Conservation (phyloP, 192 early-diverging fungal species). For the Entomortierella beljakovae region DNA sequence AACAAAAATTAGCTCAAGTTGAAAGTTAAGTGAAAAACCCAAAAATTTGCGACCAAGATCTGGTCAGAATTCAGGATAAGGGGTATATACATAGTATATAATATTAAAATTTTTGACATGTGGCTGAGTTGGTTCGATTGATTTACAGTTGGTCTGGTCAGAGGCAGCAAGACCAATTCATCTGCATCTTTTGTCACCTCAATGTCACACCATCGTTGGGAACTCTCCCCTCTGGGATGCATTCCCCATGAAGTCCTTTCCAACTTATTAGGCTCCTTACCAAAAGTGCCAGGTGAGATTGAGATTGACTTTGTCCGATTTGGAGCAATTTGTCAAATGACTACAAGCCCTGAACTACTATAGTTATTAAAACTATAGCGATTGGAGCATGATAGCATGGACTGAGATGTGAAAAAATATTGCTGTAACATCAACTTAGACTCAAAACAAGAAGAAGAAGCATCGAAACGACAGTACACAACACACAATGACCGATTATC, state of each 20-base stretch:
- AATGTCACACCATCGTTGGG: constrained; percentile 52
- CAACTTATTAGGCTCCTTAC: constrained; percentile 42
- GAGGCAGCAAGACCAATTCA: too few species aligned
- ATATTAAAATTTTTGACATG: too few species aligned
- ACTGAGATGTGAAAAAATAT: background rate
- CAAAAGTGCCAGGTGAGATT: constrained; percentile 47
- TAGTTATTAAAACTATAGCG: background rate
- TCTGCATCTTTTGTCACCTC: background rate
- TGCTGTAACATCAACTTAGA: constrained; percentile 1
- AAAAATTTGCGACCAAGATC: too few species aligned
- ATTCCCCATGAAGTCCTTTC: constrained; percentile 49
- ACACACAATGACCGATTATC: constrained; percentile 43
- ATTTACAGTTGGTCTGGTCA: too few species aligned
- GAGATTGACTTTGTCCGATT: background rate
- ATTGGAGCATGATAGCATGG: background rate
- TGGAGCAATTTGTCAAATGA: background rate
- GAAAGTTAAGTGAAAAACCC: too few species aligned
- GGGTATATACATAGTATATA: too few species aligned
- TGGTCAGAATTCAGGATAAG: too few species aligned
- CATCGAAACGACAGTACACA: constrained; percentile 19
- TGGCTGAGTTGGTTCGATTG: constrained; percentile 7
- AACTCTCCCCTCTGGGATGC: constrained; percentile 25
- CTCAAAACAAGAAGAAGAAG: constrained; percentile 30
- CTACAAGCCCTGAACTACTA: too few species aligned
- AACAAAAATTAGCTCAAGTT: too few species aligned